phyloP scores from a whole-genome alignment of 2,329 filamentous ascomycete genomes.

The Triangularia verruculosa region DNA sequence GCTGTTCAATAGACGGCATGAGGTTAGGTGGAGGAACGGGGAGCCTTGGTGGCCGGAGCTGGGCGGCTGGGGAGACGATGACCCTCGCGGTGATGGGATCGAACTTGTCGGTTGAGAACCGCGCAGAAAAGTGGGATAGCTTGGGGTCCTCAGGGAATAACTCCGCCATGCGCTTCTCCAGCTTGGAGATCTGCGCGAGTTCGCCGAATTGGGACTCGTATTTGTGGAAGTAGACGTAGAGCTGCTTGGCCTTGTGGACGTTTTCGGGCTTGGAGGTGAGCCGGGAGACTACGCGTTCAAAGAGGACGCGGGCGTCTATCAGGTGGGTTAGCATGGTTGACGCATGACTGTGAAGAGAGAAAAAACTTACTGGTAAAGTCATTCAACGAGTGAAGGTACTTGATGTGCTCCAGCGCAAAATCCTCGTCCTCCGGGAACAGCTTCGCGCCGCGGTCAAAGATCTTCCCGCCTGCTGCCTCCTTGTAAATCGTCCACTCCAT shows the following conservation, averaged over 20 bases:
- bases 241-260: constrained; percentile 70
- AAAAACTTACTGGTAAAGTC: constrained; percentile 80
- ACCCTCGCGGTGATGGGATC: constrained; percentile 79
- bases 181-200: constrained; percentile 80
- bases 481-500: constrained; percentile 97
- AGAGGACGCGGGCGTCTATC: constrained; percentile 86
- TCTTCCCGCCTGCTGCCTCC: constrained; percentile 86
- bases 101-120: constrained; percentile 71
- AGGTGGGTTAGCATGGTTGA: constrained; percentile 25
- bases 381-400: constrained; percentile 87
- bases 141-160: constrained; percentile 87
- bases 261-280: constrained; percentile 75
- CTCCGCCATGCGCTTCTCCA: constrained; percentile 90
- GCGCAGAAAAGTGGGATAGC: constrained; percentile 69
- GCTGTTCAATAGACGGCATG: constrained; percentile 54
- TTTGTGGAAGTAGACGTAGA: constrained; percentile 90
- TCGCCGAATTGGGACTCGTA: constrained; percentile 96
- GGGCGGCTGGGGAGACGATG: constrained; percentile 76
- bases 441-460: constrained; percentile 90
- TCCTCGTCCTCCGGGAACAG: constrained; percentile 91
- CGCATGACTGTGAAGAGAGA: constrained; percentile 17
- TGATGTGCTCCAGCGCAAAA: constrained; percentile 93
- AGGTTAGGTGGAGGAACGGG: constrained; percentile 24
- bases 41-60: constrained; percentile 66
- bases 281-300: constrained; percentile 87